These are phyloP conservation scores for Penicillium ucsense DNA, from an alignment of 495 filamentous ascomycete species.

Conservation along the genomic window DNA sequence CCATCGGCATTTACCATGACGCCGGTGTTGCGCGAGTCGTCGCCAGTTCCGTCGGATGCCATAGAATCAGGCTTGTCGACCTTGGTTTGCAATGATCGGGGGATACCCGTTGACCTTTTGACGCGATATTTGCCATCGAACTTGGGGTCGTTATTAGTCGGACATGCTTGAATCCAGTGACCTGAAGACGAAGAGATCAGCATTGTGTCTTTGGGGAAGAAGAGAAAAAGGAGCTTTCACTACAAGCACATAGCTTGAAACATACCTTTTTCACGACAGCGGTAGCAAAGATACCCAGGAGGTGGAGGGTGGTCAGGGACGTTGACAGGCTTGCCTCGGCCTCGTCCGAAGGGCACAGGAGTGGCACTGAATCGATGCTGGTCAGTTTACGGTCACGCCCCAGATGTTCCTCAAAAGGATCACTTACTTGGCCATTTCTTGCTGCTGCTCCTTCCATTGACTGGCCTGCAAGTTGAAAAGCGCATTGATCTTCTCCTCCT, in stretches of 20 bases:
- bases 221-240: not conserved
- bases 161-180: slow-evolving; percentile 96
- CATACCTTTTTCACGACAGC: slow-evolving; percentile 86
- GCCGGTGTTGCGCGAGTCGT: slow-evolving; percentile 70
- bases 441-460: slow-evolving; percentile 79
- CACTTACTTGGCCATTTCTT: slow-evolving; percentile 86
- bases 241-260: not conserved
- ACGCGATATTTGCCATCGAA: slow-evolving; percentile 85
- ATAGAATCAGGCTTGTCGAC: slow-evolving; percentile 80
- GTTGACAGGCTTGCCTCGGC: slow-evolving; percentile 55
- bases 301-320: slow-evolving; percentile 86
- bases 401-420: not conserved
- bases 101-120: slow-evolving; percentile 93
- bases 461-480: slow-evolving; percentile 78
- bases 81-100: slow-evolving; percentile 82
- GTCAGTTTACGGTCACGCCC: not conserved
- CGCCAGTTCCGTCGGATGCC: slow-evolving; percentile 59
- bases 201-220: slow-evolving; percentile 1
- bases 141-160: slow-evolving; percentile 93
- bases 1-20: slow-evolving; percentile 97
- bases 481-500: slow-evolving; percentile 83
- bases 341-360: slow-evolving; percentile 48
- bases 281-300: slow-evolving; percentile 89
- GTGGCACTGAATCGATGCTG: slow-evolving; percentile 39
- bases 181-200: slow-evolving; percentile 28